Evolutionary conservation across 352 stramenopile genomes (phyloP), one percentile per base, ranked within the genome.

Genomic region (Saprolegnia parasitica): DNA sequence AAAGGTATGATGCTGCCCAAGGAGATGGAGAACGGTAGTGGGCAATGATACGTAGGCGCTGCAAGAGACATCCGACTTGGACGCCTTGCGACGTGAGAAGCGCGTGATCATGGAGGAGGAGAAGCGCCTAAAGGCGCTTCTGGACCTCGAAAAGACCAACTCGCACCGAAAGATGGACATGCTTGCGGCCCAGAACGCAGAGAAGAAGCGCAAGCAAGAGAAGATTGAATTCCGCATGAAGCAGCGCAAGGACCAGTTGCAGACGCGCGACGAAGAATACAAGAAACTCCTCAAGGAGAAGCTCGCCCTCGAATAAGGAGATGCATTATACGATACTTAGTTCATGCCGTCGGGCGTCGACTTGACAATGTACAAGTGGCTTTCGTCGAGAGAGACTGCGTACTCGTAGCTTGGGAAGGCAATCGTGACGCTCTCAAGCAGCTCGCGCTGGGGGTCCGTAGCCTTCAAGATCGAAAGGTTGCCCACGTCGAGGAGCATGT

Each of bases 111-210:
- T 98, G 39, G 87, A 97, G 63, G 93, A 98, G 74, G 93, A 98
- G 76, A 91, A 92, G 62, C 87, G 93, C 2, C 71, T 98, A 40
- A 97, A 97, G 71, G 93, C 93, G 32, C 76, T 98, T 1, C 74
- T 98, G 60, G 90, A 97, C 68, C 81, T 98, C 0, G 93, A 98
- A 65, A 98, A 98, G 76, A 96, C 87, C 57, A 97, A 96, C 45
- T 89, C 84, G 0, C 90, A 97, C 66, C 80, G 89, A 11, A 98
- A 98, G 74, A 79, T 90, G 56, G 93, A 98, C 65, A 77, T 97
- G 50, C 77, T 96, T 16, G 93, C 91, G 0, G 93, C 93, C 10
- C 82, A 93, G 26, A 87, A 93, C 40, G 93, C 93, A 6, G 92
- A 98, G 58, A 96, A 94, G 71, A 85, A 90, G 74, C 84, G 93